Percentiles rank a stretch among this genome's conserved stretches.
phyloP scores from a whole-genome alignment of 2,329 filamentous ascomycete genomes.

The Calonectria pseudoturangicola region DNA sequence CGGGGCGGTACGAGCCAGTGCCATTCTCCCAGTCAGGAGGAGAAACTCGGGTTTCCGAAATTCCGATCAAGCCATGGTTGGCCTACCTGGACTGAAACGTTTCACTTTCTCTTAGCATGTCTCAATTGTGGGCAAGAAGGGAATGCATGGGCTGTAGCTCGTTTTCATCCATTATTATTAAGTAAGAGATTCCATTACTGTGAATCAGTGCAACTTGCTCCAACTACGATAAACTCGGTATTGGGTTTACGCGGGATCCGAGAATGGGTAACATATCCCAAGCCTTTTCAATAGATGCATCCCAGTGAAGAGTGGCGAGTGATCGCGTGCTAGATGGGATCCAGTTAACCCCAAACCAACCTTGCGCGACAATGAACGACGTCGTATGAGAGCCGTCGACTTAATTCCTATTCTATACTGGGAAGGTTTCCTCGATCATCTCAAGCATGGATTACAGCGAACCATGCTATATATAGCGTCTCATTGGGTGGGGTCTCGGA shows the following conservation, averaged over 20 bases:
- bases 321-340: neutral
- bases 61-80: neutral
- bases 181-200: neutral
- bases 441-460: neutral
- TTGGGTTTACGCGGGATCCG: neutral
- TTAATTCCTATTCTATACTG: neutral
- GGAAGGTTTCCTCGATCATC: neutral
- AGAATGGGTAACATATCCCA: neutral
- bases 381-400: neutral
- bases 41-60: neutral
- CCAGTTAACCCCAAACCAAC: neutral
- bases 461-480: conserved; percentile 3
- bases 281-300: neutral
- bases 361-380: neutral
- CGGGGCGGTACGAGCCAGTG: conserved; percentile 17
- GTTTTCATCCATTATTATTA: neutral
- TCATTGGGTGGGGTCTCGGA: neutral
- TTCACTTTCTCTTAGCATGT: neutral
- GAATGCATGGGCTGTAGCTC: too few relatives aligned
- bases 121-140: too few relatives aligned
- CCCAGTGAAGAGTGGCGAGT: neutral
- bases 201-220: neutral
- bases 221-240: neutral
- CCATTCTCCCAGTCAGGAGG: too few relatives aligned
- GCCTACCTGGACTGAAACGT: conserved; percentile 9